Evolutionary conservation across 2,329 filamentous ascomycete genomes (phyloP).

Genomic region (Magnaporthiopsis incrustans): DNA sequence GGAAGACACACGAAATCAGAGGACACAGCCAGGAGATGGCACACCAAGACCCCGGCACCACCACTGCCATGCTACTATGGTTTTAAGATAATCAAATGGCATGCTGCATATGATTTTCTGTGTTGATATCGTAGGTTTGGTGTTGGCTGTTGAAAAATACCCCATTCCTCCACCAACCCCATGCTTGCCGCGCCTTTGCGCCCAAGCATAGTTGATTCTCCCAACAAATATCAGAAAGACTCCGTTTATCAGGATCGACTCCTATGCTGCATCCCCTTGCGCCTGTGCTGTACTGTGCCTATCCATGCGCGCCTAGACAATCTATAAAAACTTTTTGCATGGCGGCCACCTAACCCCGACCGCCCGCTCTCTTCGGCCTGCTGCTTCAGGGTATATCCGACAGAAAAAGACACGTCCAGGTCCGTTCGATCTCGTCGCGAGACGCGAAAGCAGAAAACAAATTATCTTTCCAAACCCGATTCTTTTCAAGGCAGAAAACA

Average conservation of each 20-base stretch:
- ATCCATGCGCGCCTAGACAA: background rate
- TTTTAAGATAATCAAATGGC: too few species aligned
- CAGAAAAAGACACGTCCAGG: background rate
- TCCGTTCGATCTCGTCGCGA: background rate
- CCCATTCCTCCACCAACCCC: too few species aligned
- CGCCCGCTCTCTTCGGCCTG: background rate
- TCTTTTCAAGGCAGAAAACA: background rate
- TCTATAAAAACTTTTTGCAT: background rate
- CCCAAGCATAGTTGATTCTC: too few species aligned
- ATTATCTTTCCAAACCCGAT: background rate
- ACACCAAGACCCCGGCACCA: too few species aligned
- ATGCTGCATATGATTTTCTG: too few species aligned
- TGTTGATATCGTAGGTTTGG: too few species aligned
- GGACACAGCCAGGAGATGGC: too few species aligned
- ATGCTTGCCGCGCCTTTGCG: too few species aligned
- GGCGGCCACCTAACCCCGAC: background rate
- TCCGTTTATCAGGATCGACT: background rate
- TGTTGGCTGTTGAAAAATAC: too few species aligned
- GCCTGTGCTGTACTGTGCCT: background rate
- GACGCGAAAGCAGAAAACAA: background rate
- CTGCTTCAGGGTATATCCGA: constrained; percentile 3
- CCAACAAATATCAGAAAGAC: too few species aligned
- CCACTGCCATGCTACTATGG: too few species aligned
- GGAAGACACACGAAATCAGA: too few species aligned
- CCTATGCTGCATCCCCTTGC: background rate